These are phyloP conservation scores for Aspergillus bridgeri DNA, from an alignment of 495 filamentous ascomycete species.

Conservation along the genomic window DNA sequence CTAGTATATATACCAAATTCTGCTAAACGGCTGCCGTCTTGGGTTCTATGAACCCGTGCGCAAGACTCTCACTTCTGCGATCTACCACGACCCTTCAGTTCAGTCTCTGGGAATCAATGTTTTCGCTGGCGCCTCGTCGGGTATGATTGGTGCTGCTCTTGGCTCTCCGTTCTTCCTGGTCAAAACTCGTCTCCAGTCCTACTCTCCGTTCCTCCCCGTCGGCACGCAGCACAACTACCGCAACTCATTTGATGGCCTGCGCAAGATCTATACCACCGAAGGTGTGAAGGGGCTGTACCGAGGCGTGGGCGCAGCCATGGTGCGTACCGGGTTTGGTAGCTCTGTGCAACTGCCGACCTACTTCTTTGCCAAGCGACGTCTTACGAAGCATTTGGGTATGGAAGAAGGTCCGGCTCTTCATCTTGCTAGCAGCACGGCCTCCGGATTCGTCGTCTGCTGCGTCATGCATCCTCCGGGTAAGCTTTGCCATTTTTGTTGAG, in stretches of 20 bases:
- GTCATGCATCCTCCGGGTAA: conserved; percentile 96
- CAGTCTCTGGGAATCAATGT: conserved; percentile 91
- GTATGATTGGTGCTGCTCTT: conserved; percentile 83
- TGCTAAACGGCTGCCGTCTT: conserved; percentile 92
- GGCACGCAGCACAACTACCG: conserved; percentile 93
- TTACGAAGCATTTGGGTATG: conserved; percentile 79
- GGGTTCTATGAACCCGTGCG: conserved; percentile 98
- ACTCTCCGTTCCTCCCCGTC: conserved; percentile 88
- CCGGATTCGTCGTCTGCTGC: conserved; percentile 94
- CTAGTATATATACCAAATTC: conserved; percentile 93
- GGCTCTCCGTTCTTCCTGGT: conserved; percentile 98
- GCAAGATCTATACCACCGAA: conserved; percentile 71
- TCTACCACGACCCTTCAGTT: conserved; percentile 66
- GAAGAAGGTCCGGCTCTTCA: conserved; percentile 88
- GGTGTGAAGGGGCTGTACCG: conserved; percentile 81
- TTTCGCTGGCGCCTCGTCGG: conserved; percentile 81
- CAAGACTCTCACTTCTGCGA: conserved; percentile 54
- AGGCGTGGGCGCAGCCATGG: conserved; percentile 92
- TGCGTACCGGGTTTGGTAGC: conserved; percentile 91
- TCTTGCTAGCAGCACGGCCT: conserved; percentile 80
- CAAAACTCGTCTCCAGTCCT: conserved; percentile 95
- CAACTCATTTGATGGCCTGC: conserved; percentile 78
- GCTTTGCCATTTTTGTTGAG: conserved; percentile 8
- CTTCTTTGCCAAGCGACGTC: conserved; percentile 89
- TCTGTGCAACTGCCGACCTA: conserved; percentile 96